A percentile compares a stretch with the other conserved stretches of the same genome.
These are phyloP conservation scores for Candida pseudoviswanathii DNA, from an alignment of 1,139 yeast genomes.

Conservation along the genomic window DNA sequence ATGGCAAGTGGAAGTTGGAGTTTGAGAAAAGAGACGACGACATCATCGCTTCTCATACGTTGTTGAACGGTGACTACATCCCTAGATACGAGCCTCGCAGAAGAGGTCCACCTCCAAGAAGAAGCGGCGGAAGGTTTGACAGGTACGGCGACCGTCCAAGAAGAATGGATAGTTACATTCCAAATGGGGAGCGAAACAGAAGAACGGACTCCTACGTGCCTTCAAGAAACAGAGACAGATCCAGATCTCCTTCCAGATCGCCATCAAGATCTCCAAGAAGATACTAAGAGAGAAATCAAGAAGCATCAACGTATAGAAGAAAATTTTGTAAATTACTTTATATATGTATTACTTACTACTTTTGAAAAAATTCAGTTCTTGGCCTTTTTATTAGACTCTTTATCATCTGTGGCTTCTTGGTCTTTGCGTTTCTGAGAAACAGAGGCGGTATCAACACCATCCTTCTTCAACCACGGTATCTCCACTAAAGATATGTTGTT, in stretches of 20 bases:
- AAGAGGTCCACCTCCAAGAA: slow-evolving; percentile 12
- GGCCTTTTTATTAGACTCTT: neutral
- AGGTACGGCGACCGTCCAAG: slow-evolving; percentile 10
- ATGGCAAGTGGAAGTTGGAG: slow-evolving; percentile 47
- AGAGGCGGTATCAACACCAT: slow-evolving; percentile 5
- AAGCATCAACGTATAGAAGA: neutral
- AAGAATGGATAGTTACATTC: slow-evolving; percentile 12
- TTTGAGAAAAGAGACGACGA: slow-evolving; percentile 33
- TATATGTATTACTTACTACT: neutral
- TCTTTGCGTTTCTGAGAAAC: slow-evolving; percentile 8
- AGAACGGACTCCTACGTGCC: slow-evolving; percentile 26
- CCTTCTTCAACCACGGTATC: slow-evolving; percentile 50
- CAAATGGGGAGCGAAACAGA: slow-evolving; percentile 11
- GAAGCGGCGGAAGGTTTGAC: slow-evolving; percentile 10
- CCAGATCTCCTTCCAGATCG: slow-evolving; percentile 17
- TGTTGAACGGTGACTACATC: slow-evolving; percentile 37
- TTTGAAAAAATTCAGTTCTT: neutral
- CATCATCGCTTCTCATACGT: slow-evolving; percentile 40
- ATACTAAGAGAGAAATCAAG: neutral
- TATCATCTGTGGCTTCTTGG: slow-evolving; percentile 6
- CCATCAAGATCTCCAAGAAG: slow-evolving; percentile 18
- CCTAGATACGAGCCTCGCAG: slow-evolving; percentile 22
- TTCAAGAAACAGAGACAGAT: slow-evolving; percentile 16
- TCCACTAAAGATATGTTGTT: slow-evolving; percentile 30
- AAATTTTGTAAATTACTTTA: neutral